phyloP scores from a whole-genome alignment of 2,329 filamentous ascomycete species.

The Lachnum nothofagi region DNA sequence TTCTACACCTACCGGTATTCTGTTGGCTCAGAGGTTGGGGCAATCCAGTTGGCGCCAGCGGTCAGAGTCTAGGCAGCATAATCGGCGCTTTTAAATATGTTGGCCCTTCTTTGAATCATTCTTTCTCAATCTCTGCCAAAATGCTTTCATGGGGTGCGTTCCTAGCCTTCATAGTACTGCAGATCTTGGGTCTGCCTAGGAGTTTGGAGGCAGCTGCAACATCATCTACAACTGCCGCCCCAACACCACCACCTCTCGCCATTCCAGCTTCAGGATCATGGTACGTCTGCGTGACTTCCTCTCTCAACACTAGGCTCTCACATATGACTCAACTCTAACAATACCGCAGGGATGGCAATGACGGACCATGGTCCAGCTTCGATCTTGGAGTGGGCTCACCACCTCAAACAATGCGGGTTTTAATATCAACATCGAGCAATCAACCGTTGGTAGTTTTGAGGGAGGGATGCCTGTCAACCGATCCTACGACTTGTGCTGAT shows the following conservation, averaged over 20 bases:
- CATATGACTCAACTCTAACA: background rate
- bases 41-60: background rate
- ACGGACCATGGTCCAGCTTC: conserved; percentile 40
- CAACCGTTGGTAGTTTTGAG: conserved; percentile 25
- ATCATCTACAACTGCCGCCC: conserved; percentile 7
- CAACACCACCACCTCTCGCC: conserved; percentile 15
- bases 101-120: conserved; percentile 1
- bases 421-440: conserved; percentile 36
- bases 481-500: conserved; percentile 31
- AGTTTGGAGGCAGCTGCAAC: conserved; percentile 9
- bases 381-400: conserved; percentile 36
- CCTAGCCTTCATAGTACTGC: conserved; percentile 8
- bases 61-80: background rate
- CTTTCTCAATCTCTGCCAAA: conserved; percentile 4
- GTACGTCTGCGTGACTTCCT: conserved; percentile 9
- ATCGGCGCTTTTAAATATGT: conserved; percentile 1
- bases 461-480: conserved; percentile 16
- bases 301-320: background rate
- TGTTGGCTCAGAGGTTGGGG: background rate
- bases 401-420: conserved; percentile 36
- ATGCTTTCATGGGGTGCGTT: conserved; percentile 19
- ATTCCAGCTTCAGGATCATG: conserved; percentile 17
- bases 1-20: background rate
- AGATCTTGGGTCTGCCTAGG: conserved; percentile 6
- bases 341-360: conserved; percentile 22